These are phyloP conservation scores for Neurospora cerealis DNA, from an alignment of 495 filamentous ascomycete species.

Conservation along the genomic window DNA sequence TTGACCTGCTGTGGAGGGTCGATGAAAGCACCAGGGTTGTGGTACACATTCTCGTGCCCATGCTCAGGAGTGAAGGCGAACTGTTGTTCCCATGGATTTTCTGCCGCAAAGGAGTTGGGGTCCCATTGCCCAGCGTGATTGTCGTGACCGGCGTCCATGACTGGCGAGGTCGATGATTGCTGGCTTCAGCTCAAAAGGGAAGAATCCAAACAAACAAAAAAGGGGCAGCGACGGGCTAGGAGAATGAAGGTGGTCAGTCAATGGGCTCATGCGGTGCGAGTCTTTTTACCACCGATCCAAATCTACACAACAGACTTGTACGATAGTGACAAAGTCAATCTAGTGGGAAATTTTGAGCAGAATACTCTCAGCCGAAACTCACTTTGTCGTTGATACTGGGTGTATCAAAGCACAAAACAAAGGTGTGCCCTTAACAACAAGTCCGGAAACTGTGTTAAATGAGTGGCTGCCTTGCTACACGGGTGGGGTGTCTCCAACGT, in stretches of 20 bases:
- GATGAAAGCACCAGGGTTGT: slow-evolving; percentile 14
- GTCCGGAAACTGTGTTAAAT: not conserved
- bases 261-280: not conserved
- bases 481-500: not conserved
- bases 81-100: slow-evolving; percentile 17
- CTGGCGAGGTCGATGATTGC: not conserved
- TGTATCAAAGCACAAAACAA: not conserved
- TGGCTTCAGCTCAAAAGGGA: not conserved
- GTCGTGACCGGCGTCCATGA: slow-evolving; percentile 18
- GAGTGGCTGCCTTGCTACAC: not conserved
- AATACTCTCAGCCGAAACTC: not conserved
- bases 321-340: not conserved
- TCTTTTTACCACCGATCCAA: not conserved
- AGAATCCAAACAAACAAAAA: not conserved
- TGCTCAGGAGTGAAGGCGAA: slow-evolving; percentile 11
- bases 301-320: not conserved
- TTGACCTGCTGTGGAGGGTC: slow-evolving; percentile 5
- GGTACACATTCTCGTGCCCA: slow-evolving; percentile 10
- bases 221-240: not conserved
- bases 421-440: not conserved
- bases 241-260: not conserved
- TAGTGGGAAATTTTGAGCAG: not conserved
- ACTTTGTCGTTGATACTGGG: not conserved
- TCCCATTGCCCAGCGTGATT: slow-evolving; percentile 16
- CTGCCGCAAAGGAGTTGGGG: slow-evolving; percentile 8